Evolutionary conservation across 2,329 filamentous ascomycete species (phyloP), one percentile per base, ranked within the genome.

Genomic region (Ophiosphaerella narmari): DNA sequence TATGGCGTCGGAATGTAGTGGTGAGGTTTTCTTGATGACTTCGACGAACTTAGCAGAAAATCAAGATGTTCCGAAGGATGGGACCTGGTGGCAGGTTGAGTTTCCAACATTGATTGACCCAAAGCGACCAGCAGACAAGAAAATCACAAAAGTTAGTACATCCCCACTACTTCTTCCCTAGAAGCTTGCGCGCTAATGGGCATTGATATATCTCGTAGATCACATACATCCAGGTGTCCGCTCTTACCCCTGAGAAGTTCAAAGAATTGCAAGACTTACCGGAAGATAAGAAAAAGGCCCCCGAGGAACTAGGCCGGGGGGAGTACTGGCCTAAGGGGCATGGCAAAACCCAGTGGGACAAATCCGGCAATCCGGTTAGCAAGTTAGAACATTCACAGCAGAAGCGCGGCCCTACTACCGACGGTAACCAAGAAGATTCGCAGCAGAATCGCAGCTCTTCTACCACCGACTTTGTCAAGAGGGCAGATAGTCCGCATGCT

Each of bases 21-120:
- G 43, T 14, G 48, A 51, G 18, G 43, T 51, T 31, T 51, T 43
- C 43, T 41, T 51, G 18, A 46, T 51, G 43, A 51, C 48, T 18
- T 39, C 14, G 14, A 31, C 43, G 12, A 11, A 51, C 26, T 35
- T 51, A n/a, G 7, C 24, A n/a, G 7, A 31, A 7, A 13, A 39
- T 2, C 7, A 34, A 39, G 16, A 43, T 16, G 48, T 46, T 39
- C 48, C 48, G 23, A 38, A 33, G 26, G 32, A 51, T 46, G 48
- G 48, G 16, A 51, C 46, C 29, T 51, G 43, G 48, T 51, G 48
- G 48, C 42, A 51, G 26, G 34, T 39, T 38, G 48, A 51, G 34
- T 51, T 51, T 39, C 48, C 48, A 43, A 51, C 48, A 46, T 39
- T 51, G 34, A 51, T 46, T 33, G 48, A 51, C 35, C 33, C 33